Percentiles rank a stretch among this genome's conserved stretches.
Conservation (phyloP, 2,329 filamentous ascomycete species). For the Paecilomyces sp. region DNA sequence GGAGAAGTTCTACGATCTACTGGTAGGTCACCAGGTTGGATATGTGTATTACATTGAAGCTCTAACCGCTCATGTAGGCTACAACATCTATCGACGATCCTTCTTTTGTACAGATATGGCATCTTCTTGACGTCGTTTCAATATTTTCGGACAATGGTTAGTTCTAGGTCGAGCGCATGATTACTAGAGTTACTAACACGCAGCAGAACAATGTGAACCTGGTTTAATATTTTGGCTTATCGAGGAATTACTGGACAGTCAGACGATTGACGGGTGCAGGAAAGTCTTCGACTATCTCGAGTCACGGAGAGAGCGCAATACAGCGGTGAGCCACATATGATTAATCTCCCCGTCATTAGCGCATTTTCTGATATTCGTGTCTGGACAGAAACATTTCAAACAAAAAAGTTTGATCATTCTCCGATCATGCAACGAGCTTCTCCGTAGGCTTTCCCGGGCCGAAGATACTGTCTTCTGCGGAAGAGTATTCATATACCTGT, state of each 20-base stretch:
- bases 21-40: slow-evolving; percentile 51
- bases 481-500: slow-evolving; percentile 95
- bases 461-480: slow-evolving; percentile 98
- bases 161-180: slow-evolving; percentile 26
- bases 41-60: slow-evolving; percentile 10
- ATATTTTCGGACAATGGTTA: slow-evolving; percentile 76
- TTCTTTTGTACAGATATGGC: slow-evolving; percentile 80
- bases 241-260: slow-evolving; percentile 91
- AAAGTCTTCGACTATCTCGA: slow-evolving; percentile 93
- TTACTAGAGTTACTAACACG: not conserved
- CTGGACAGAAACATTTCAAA: slow-evolving; percentile 57
- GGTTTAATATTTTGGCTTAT: slow-evolving; percentile 82
- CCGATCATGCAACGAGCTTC: slow-evolving; percentile 88
- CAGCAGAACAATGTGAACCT: slow-evolving; percentile 57
- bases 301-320: slow-evolving; percentile 82
- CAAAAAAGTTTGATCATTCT: slow-evolving; percentile 84
- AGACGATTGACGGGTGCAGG: slow-evolving; percentile 86
- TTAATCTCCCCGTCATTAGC: not conserved
- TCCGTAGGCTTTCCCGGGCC: slow-evolving; percentile 87
- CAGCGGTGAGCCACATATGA: slow-evolving; percentile 49
- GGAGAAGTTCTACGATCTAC: slow-evolving; percentile 68
- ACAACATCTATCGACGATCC: slow-evolving; percentile 69
- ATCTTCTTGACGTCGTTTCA: slow-evolving; percentile 84
- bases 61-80: slow-evolving; percentile 46
- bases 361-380: slow-evolving; percentile 12